These are phyloP conservation scores for Penstemon eatonii DNA, from an alignment of 257 asterid genomes.

Conservation along the genomic window DNA sequence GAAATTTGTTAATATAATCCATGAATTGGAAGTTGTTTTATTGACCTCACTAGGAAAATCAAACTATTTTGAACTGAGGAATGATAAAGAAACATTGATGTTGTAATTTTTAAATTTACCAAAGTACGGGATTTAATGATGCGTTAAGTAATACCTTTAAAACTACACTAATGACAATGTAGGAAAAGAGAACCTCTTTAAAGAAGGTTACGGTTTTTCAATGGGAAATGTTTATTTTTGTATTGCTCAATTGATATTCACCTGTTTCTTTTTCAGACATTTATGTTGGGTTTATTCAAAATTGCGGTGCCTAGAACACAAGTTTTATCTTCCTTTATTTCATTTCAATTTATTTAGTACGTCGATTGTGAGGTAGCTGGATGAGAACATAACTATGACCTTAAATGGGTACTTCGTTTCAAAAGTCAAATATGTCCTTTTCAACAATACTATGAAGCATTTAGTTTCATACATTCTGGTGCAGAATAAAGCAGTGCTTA, in stretches of 20 bases:
- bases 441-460: neutral
- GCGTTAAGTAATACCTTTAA: neutral
- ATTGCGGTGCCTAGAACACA: neutral
- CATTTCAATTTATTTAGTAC: too few species aligned
- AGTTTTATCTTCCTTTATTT: too few species aligned
- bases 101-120: neutral
- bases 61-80: too few species aligned
- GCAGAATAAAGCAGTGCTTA: constrained; percentile 7
- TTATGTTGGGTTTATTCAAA: too few species aligned
- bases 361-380: too few species aligned
- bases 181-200: neutral
- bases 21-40: too few species aligned
- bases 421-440: neutral
- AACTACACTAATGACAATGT: constrained; percentile 1
- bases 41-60: too few species aligned
- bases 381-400: too few species aligned
- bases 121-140: neutral
- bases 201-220: constrained; percentile 14
- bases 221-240: neutral
- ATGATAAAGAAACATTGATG: too few species aligned
- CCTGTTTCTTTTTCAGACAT: too few species aligned
- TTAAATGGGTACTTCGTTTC: too few species aligned
- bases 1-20: too few species aligned
- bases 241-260: neutral
- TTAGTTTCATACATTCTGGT: neutral